Conservation (phyloP, 2,329 filamentous ascomycete genomes). For the Eutypella sp. region DNA sequence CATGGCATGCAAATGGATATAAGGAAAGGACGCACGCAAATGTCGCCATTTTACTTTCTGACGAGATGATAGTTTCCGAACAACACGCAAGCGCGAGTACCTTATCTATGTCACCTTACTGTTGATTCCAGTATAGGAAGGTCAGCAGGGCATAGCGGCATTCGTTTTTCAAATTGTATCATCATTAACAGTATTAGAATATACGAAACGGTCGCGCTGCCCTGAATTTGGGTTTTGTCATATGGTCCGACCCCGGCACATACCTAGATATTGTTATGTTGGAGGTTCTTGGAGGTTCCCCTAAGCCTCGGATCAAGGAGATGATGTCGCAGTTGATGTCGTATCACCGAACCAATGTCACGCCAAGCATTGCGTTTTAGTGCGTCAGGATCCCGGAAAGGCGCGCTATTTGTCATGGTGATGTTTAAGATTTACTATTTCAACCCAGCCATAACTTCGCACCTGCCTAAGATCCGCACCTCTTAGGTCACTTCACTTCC, state of each 20-base stretch:
- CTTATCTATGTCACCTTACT: not conserved
- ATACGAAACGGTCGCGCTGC: no score
- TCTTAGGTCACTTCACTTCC: not conserved
- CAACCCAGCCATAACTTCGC: not conserved
- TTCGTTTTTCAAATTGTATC: not conserved
- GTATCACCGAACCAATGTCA: not conserved
- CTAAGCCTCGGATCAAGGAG: not conserved
- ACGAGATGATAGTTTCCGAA: not conserved
- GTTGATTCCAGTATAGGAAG: no score
- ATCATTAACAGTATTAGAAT: no score
- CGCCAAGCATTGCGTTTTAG: not conserved
- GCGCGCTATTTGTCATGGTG: conserved; percentile 11
- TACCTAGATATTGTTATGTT: no score
- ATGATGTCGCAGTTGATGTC: not conserved
- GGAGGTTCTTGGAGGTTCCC: not conserved
- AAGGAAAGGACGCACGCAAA: conserved; percentile 38
- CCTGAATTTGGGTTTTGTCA: not conserved
- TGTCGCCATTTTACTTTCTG: conserved; percentile 38
- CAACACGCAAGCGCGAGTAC: no score
- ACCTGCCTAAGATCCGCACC: not conserved
- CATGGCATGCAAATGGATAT: no score
- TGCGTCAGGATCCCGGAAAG: conserved; percentile 7
- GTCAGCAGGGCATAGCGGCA: not conserved
- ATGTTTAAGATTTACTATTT: not conserved
- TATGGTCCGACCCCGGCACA: no score